Conservation (phyloP, 2,329 filamentous ascomycete species). For the Xylaria multiplex region DNA sequence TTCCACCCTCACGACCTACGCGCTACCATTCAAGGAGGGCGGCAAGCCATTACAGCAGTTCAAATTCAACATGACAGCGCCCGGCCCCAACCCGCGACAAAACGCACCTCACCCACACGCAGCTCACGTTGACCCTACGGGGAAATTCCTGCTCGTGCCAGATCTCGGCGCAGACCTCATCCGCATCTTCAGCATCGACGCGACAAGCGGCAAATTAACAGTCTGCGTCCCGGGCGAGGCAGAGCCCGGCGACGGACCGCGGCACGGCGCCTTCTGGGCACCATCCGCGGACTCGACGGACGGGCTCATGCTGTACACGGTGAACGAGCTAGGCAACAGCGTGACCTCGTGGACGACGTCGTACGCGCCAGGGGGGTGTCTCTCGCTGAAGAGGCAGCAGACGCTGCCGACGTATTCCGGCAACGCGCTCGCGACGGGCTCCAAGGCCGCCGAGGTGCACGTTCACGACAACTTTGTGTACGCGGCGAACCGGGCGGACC, state of each 20-base stretch:
- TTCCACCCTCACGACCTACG: slow-evolving; percentile 57
- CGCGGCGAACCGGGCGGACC: slow-evolving; percentile 70
- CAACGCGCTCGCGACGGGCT: slow-evolving; percentile 54
- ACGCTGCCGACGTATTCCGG: slow-evolving; percentile 60
- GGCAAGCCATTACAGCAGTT: slow-evolving; percentile 51
- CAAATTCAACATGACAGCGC: slow-evolving; percentile 54
- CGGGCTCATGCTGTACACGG: slow-evolving; percentile 51
- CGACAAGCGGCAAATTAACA: slow-evolving; percentile 56
- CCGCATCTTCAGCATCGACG: slow-evolving; percentile 63
- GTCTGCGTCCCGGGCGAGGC: slow-evolving; percentile 56
- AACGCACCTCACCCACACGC: slow-evolving; percentile 66
- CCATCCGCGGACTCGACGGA: slow-evolving; percentile 44
- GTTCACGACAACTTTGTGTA: slow-evolving; percentile 66
- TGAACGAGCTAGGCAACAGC: slow-evolving; percentile 62
- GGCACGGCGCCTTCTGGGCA: slow-evolving; percentile 63
- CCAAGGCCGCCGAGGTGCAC: slow-evolving; percentile 66
- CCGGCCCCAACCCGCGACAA: slow-evolving; percentile 62
- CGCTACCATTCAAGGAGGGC: slow-evolving; percentile 51
- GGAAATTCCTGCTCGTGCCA: slow-evolving; percentile 59
- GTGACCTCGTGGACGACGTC: slow-evolving; percentile 60
- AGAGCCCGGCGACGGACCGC: slow-evolving; percentile 60
- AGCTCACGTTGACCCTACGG: slow-evolving; percentile 60
- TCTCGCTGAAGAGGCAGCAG: slow-evolving; percentile 58
- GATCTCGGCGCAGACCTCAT: slow-evolving; percentile 66
- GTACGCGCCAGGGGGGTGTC: slow-evolving; percentile 56